phyloP scores from a whole-genome alignment of 208 protist genomes.

The Wallacemonas rigidus region DNA sequence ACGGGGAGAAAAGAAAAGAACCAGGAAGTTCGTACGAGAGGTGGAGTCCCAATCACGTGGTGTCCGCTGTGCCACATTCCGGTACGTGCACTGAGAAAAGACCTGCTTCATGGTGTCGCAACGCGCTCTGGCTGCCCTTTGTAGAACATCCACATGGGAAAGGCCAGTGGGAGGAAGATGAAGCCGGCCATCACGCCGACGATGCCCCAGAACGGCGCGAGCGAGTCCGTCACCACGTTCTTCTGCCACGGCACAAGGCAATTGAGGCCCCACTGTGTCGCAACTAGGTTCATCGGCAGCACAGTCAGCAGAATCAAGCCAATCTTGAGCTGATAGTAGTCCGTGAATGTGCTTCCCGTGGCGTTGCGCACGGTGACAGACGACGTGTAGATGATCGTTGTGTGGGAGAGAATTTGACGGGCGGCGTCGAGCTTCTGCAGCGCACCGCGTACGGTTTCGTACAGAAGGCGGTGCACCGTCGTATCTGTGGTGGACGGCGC shows the following conservation, averaged over 20 bases:
- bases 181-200: slow-evolving; percentile 32
- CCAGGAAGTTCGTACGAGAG: too few species aligned
- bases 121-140: slow-evolving; percentile 7
- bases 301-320: slow-evolving; percentile 44
- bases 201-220: slow-evolving; percentile 55
- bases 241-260: slow-evolving; percentile 44
- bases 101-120: background rate
- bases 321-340: slow-evolving; percentile 57
- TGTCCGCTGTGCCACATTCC: too few species aligned
- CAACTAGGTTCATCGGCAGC: slow-evolving; percentile 54
- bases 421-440: slow-evolving; percentile 38
- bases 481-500: background rate
- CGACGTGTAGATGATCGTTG: slow-evolving; percentile 70
- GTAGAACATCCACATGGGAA: slow-evolving; percentile 49
- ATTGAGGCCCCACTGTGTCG: slow-evolving; percentile 77
- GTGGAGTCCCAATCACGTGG: too few species aligned
- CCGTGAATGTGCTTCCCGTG: slow-evolving; percentile 42
- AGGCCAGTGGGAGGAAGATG: slow-evolving; percentile 20
- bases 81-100: background rate
- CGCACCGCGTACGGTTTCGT: slow-evolving; percentile 8
- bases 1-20: too few species aligned
- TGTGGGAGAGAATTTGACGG: slow-evolving; percentile 51
- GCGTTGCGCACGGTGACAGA: slow-evolving; percentile 45
- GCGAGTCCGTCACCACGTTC: slow-evolving; percentile 16
- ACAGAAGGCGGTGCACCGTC: background rate